Evolutionary conservation across 305 asterid genomes (phyloP).

Genomic region (Euphrasia arctica): DNA sequence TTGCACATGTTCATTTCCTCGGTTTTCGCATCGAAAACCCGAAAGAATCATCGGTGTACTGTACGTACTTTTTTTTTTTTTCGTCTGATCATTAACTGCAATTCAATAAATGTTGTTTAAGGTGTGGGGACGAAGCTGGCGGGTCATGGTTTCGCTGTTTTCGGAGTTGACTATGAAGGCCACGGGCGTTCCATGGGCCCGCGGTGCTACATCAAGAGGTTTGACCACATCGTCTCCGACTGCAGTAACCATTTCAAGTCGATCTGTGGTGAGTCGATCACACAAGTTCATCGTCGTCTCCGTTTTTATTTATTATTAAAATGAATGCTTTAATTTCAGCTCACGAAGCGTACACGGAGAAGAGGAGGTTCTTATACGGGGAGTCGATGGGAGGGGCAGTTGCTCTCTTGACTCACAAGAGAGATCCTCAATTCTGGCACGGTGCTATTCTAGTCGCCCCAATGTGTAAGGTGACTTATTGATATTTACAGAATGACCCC

Average conservation of each 20-base stretch:
- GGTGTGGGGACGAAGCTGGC: constrained; percentile 79
- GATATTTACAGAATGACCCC: neutral
- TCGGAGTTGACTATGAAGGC: constrained; percentile 93
- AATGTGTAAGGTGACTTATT: constrained; percentile 73
- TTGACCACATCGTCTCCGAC: constrained; percentile 71
- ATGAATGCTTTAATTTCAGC: no score
- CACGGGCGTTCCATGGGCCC: constrained; percentile 89
- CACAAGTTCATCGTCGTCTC: no score
- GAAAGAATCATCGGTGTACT: neutral
- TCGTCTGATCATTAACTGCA: neutral
- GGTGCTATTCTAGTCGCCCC: constrained; percentile 97
- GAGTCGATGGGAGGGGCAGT: constrained; percentile 99
- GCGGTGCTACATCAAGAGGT: constrained; percentile 85
- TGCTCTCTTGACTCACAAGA: constrained; percentile 73
- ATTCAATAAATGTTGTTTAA: constrained; percentile 23
- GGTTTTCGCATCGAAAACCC: neutral
- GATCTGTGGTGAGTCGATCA: constrained; percentile 57
- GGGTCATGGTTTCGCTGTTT: constrained; percentile 65
- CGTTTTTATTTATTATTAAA: no score
- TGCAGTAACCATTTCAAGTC: constrained; percentile 67
- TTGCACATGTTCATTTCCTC: constrained; percentile 14
- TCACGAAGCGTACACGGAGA: constrained; percentile 56
- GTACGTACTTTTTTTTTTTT: no score
- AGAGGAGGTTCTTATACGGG: constrained; percentile 77
- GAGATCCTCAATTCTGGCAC: constrained; percentile 77